Base-by-base conservation (phyloP, 2,329 filamentous ascomycete species). In the Beauveria pseudobassiana region DNA sequence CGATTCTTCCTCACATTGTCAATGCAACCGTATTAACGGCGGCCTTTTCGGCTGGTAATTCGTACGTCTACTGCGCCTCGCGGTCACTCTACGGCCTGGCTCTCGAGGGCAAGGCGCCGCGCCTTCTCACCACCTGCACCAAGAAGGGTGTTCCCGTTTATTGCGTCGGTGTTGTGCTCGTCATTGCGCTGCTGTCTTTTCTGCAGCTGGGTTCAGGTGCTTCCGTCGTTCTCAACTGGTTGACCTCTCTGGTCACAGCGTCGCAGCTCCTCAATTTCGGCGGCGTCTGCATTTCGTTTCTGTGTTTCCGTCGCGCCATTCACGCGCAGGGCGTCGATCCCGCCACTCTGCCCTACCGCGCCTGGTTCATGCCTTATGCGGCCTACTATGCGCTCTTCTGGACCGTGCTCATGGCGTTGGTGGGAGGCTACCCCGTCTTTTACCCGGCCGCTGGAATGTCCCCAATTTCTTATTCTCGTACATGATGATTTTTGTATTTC, bases 401-500 rank as follows among this genome's bases (percentile, higher is more conserved):
- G 28, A 89, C 86, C 1, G 82, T 83, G 54, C 72, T 89, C 65
- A 92, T 93, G 86, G 82, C 86, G 0, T 85, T 93, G 66, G 85
- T 92, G 1, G 85, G 87, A 9, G 90, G 90, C 0, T 93, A 92
- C 65, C 82, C 86, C 0, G 88, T 93, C 1, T 95, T 93, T 71
- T 93, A 51, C 86, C 87, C 0, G 77, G 82, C 0, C 79, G 81
- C 5, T 93, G 88, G 90, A 80, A 84, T 63, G 70, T 88, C 0
- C 81, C 87, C 7, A 85, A 82, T 7, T 95, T 93, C 71, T 73
- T 93, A 30, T 91, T 91, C 72, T 88, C 86, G 73, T 93, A 93
- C 72, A 85, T 86, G 54, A 91, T 90, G 80, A 82, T 93, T 56
- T 82, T 82, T 5, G 74, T 91, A 2, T 91, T 90, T 69, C 89